Evolutionary conservation across 2,329 filamentous ascomycete genomes (phyloP).

Genomic region (Ophiosphaerella herpotricha): DNA sequence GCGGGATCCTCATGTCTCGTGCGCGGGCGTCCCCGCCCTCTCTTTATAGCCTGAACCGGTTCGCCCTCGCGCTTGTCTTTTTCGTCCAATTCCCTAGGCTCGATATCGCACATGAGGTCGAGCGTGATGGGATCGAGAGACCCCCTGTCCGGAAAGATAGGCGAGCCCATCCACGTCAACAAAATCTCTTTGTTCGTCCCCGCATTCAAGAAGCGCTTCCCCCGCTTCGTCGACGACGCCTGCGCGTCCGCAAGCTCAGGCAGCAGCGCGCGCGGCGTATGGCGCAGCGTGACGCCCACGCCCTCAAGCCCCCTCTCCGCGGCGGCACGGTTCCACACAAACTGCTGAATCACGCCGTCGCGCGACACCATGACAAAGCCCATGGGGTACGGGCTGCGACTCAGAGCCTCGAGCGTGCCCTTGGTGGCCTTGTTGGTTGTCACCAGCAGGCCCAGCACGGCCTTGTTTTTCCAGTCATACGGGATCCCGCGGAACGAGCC

Average conservation of each 20-base stretch:
- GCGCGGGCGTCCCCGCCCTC: neutral
- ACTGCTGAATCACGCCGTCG: constrained; percentile 65
- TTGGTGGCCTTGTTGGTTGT: constrained; percentile 72
- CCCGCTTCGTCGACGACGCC: no score
- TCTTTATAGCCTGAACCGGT: neutral
- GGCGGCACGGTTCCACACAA: constrained; percentile 73
- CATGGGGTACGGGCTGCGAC: constrained; percentile 70
- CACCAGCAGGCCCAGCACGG: constrained; percentile 71
- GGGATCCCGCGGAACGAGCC: constrained; percentile 78
- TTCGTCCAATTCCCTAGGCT: neutral
- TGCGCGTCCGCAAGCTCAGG: no score
- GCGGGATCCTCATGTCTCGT: neutral
- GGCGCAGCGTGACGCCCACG: constrained; percentile 42
- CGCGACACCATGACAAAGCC: constrained; percentile 67
- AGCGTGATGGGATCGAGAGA: constrained; percentile 29
- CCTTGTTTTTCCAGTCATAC: constrained; percentile 68
- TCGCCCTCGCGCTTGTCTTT: no score
- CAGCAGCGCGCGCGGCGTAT: constrained; percentile 22
- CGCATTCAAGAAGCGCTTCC: constrained; percentile 2
- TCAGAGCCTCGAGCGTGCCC: constrained; percentile 75
- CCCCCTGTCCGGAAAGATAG: constrained; percentile 37
- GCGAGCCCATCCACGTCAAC: constrained; percentile 45
- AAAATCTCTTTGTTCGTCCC: constrained; percentile 41
- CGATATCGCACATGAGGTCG: constrained; percentile 5
- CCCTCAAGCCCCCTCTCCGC: constrained; percentile 67